Conservation (phyloP, 345 rosid species). For the Iberis pinnata region DNA sequence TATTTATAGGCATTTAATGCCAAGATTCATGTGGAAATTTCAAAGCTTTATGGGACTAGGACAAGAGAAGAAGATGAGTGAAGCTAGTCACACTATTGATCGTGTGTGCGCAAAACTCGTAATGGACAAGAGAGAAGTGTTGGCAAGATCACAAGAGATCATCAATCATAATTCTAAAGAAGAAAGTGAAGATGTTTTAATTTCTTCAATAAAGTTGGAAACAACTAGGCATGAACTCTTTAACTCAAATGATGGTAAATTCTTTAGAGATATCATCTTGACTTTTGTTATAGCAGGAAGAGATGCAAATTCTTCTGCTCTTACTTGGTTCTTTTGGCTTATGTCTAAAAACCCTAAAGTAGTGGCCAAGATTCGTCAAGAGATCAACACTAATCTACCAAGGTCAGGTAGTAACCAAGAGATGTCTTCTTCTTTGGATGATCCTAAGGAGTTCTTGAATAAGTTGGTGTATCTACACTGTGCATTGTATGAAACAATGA, state of each 20-base stretch:
- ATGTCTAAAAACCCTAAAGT: slow-evolving; percentile 35
- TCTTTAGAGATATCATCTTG: slow-evolving; percentile 40
- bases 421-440: too few relatives aligned
- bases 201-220: slow-evolving; percentile 27
- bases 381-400: slow-evolving; percentile 23
- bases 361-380: slow-evolving; percentile 36
- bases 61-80: slow-evolving; percentile 33
- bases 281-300: slow-evolving; percentile 46
- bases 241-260: slow-evolving; percentile 28
- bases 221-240: slow-evolving; percentile 9
- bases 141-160: slow-evolving; percentile 7
- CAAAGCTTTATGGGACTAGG: slow-evolving; percentile 31
- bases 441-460: background rate
- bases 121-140: slow-evolving; percentile 26
- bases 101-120: slow-evolving; percentile 16
- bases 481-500: slow-evolving; percentile 31
- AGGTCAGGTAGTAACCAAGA: background rate
- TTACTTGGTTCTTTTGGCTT: slow-evolving; percentile 49
- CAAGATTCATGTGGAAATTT: slow-evolving; percentile 32
- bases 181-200: slow-evolving; percentile 32
- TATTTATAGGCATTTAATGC: slow-evolving; percentile 22
- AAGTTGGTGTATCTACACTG: slow-evolving; percentile 33
- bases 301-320: slow-evolving; percentile 25
- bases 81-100: slow-evolving; percentile 21
- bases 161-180: slow-evolving; percentile 1